Conservation (phyloP, 352 stramenopile genomes). For the Blastocystis sp. region DNA sequence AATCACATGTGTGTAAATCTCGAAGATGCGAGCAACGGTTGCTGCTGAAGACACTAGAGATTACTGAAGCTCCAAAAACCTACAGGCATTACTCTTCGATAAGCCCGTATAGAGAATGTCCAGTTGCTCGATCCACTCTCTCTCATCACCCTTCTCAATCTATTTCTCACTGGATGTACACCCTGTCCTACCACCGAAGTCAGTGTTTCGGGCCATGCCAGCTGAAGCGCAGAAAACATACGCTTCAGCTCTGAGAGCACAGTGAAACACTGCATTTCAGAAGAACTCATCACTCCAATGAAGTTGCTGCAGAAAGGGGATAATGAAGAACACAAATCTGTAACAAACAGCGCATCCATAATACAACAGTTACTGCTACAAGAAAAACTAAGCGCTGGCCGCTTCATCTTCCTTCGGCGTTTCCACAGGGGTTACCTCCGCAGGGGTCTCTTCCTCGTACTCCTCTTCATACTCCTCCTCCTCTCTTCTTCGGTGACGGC, state of each 20-base stretch:
- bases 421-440: neutral
- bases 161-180: neutral
- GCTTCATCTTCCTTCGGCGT: neutral
- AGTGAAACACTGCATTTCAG: neutral
- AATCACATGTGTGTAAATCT: conserved; percentile 47
- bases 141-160: conserved; percentile 14
- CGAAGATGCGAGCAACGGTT: conserved; percentile 4
- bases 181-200: neutral
- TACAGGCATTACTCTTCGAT: conserved; percentile 28
- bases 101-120: conserved; percentile 31
- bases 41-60: neutral
- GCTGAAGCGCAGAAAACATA: conserved; percentile 24
- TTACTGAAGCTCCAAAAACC: neutral
- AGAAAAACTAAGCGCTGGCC: neutral
- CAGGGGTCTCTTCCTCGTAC: neutral
- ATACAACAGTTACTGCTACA: neutral
- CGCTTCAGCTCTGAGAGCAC: conserved; percentile 23
- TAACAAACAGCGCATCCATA: conserved; percentile 26
- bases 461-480: neutral
- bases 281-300: neutral
- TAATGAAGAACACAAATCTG: conserved; percentile 15
- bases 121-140: conserved; percentile 44
- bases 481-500: conserved; percentile 14
- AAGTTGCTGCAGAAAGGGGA: conserved; percentile 20
- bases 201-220: neutral